These are phyloP conservation scores for Phytophthora sp. DNA, from an alignment of 352 stramenopile genomes.

Conservation along the genomic window DNA sequence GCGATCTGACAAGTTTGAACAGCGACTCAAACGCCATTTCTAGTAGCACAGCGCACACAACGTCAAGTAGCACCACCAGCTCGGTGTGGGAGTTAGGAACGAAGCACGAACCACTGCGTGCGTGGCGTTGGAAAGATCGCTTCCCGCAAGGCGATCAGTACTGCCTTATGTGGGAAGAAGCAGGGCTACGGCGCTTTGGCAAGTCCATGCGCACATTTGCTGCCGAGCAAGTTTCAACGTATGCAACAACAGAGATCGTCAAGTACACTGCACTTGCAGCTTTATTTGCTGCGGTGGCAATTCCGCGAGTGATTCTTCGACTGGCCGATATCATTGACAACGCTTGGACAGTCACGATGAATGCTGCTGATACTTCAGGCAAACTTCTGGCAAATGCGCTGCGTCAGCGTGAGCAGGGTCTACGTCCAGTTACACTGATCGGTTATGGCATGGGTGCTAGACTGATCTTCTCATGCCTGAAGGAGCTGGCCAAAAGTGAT, in stretches of 20 bases:
- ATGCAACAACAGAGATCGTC: conserved; percentile 77
- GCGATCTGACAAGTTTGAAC: conserved; percentile 40
- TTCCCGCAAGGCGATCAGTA: conserved; percentile 86
- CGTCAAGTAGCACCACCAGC: conserved; percentile 3
- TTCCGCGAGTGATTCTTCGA: conserved; percentile 75
- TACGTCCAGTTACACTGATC: conserved; percentile 89
- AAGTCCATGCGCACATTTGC: conserved; percentile 85
- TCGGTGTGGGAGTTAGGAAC: conserved; percentile 39
- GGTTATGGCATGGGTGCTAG: conserved; percentile 91
- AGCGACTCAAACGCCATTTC: conserved; percentile 45
- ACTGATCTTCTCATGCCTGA: conserved; percentile 90
- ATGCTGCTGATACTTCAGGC: conserved; percentile 68
- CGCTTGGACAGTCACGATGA: conserved; percentile 86
- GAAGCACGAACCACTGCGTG: conserved; percentile 49
- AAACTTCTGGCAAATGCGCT: conserved; percentile 79
- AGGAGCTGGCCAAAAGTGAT: conserved; percentile 74
- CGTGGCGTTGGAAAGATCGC: conserved; percentile 86
- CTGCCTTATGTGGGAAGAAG: conserved; percentile 81
- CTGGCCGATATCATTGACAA: conserved; percentile 86
- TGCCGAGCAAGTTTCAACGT: conserved; percentile 65
- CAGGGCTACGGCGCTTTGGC: conserved; percentile 70
- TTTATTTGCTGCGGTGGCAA: conserved; percentile 74
- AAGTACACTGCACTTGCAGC: conserved; percentile 76
- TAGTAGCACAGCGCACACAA: conserved; percentile 9
- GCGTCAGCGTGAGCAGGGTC: conserved; percentile 65